Conservation (phyloP, 2,329 filamentous ascomycete genomes). For the Mariannaea elegans region DNA sequence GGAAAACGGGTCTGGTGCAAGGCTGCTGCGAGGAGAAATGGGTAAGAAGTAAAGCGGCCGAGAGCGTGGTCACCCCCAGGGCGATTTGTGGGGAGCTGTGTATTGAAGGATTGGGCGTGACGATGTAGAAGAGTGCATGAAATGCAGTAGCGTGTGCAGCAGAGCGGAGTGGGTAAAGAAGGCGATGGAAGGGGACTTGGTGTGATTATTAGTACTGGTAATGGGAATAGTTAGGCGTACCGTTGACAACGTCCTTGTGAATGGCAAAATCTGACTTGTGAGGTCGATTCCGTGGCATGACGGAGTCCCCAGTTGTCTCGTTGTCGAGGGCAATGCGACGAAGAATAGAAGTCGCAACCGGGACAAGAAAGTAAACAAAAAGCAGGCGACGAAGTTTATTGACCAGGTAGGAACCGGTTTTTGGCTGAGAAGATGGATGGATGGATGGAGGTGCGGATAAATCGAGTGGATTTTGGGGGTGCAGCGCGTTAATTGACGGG, state of each 20-base stretch:
- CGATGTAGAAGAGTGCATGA: conserved; percentile 18
- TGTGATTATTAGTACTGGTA: neutral
- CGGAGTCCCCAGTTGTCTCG: conserved; percentile 14
- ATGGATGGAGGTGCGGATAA: neutral
- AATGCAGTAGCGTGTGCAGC: conserved; percentile 8
- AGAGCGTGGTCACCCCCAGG: conserved; percentile 27
- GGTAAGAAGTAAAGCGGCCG: conserved; percentile 17
- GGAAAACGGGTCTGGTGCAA: conserved; percentile 15
- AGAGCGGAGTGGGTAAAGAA: neutral
- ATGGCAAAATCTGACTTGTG: conserved; percentile 47
- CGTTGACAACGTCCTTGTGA: conserved; percentile 43
- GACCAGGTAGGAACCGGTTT: conserved; percentile 18
- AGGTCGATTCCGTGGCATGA: conserved; percentile 46
- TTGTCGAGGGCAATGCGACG: neutral
- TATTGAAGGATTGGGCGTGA: conserved; percentile 25
- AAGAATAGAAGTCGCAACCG: neutral
- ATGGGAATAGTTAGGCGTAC: conserved; percentile 24
- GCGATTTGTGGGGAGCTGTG: conserved; percentile 38
- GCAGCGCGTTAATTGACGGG: conserved; percentile 26
- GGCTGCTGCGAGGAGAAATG: conserved; percentile 28
- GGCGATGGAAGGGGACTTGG: neutral
- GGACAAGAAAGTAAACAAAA: neutral
- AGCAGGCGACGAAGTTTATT: conserved; percentile 14
- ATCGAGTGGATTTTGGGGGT: conserved; percentile 12
- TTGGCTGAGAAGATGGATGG: conserved; percentile 12